Evolutionary conservation across 1,284 basidiomycete genomes (phyloP), one percentile per base, ranked within the genome.

Genomic region (Agroathelia rolfsii): DNA sequence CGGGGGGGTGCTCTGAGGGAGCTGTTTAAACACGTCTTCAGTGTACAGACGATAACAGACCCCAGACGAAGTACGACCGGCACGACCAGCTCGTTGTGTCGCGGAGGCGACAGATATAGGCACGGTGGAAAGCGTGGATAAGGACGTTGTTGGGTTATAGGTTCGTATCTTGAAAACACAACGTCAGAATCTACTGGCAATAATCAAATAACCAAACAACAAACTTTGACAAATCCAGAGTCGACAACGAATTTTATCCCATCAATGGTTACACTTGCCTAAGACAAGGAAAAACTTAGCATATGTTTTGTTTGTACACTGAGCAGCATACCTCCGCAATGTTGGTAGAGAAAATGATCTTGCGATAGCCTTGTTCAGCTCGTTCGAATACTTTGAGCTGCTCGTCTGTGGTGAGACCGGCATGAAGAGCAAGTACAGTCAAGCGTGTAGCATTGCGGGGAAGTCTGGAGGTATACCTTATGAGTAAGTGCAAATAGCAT

Each of bases 161-260:
- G 77, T 80, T 35, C 86, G 76, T 34, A 90, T 79, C 87, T 90
- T 41, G 14, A 26, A 12, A 21, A 12, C 10, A 30, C 16, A 39
- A 37, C n/a, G 22, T 15, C 10, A 9, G 10, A 9, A 16, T 19
- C 9, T 39, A 17, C 41, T 37, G 21, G 35, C 42, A 54, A 11
- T 38, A 31, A 36, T 24, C 17, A 22, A 30, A 26, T 20, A 30
- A 40, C 24, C 3, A 24, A 3, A 15, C 18, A 17, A 40, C 64
- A 24, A 41, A 87, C 87, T 71, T 98, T 98, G 42, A 94, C 92
- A 47, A 92, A 88, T 3, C 94, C 95, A 35, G 76, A 82, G 49
- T 99, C 94, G 4, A 98, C 70, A n/a, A 99, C 93, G 50, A 81
- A 97, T 45, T 81, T 82, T 42, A 98, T 81, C 1, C 90, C 90